Evolutionary conservation across 257 asterid genomes (phyloP).

Genomic region (Striga asiatica): DNA sequence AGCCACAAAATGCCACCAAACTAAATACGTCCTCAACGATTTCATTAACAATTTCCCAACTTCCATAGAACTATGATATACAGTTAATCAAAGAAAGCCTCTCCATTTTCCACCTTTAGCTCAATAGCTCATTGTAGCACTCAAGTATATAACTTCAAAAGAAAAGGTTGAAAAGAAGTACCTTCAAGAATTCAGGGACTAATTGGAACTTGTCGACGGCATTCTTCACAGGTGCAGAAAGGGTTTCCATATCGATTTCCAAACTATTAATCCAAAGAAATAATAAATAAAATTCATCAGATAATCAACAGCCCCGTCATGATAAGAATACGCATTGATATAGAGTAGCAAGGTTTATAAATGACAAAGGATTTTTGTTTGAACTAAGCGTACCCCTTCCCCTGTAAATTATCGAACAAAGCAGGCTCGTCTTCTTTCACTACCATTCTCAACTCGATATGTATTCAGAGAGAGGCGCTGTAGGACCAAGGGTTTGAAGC

Average conservation of each 20-base stretch:
- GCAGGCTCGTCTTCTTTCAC: constrained; percentile 19
- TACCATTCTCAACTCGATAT: no score
- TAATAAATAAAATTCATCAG: constrained; percentile 5
- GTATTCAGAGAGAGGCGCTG: no score
- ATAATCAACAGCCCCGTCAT: neutral
- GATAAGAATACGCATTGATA: neutral
- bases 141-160: neutral
- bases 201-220: constrained; percentile 70
- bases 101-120: no score
- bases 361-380: neutral
- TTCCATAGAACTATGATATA: no score
- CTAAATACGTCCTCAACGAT: no score
- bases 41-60: no score
- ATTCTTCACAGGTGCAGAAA: constrained; percentile 56
- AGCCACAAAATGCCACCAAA: no score
- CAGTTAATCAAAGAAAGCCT: no score
- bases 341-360: no score
- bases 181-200: constrained; percentile 82
- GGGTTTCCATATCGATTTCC: constrained; percentile 46
- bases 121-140: no score
- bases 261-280: constrained; percentile 17
- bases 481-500: no score
- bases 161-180: neutral
- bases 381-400: constrained; percentile 16
- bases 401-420: constrained; percentile 16